Percentiles rank a stretch among this genome's conserved stretches.
Evolutionary conservation across 2,329 filamentous ascomycete species (phyloP).

Genomic region (Decorospora gaudefroyi): DNA sequence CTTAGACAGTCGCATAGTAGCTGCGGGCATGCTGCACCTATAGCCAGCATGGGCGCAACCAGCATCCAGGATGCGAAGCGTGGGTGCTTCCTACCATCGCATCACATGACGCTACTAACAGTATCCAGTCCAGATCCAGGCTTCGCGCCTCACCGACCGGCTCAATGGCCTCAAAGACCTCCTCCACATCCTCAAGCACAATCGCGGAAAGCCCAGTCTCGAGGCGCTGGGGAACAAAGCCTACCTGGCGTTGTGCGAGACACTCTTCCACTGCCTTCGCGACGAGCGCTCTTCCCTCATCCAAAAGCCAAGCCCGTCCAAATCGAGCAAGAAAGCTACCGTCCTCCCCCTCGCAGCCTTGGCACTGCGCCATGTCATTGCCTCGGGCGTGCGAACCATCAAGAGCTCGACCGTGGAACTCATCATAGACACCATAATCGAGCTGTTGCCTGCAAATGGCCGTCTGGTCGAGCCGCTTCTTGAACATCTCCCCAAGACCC

Average conservation of each 20-base stretch:
- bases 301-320: slow-evolving; percentile 56
- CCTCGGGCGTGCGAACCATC: slow-evolving; percentile 69
- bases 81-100: too few relatives aligned
- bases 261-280: slow-evolving; percentile 71
- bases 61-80: slow-evolving; percentile 46
- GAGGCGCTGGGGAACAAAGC: slow-evolving; percentile 69
- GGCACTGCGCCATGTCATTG: slow-evolving; percentile 72
- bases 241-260: slow-evolving; percentile 82
- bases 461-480: slow-evolving; percentile 71
- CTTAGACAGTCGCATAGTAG: slow-evolving; percentile 5
- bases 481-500: slow-evolving; percentile 76
- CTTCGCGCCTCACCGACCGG: slow-evolving; percentile 50
- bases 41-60: slow-evolving; percentile 36
- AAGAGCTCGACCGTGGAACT: slow-evolving; percentile 77
- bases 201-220: slow-evolving; percentile 51
- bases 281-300: slow-evolving; percentile 68
- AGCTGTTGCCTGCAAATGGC: slow-evolving; percentile 67
- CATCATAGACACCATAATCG: slow-evolving; percentile 78
- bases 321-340: slow-evolving; percentile 38
- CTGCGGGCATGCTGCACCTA: neutral
- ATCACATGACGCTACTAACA: slow-evolving; percentile 17
- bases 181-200: slow-evolving; percentile 60
- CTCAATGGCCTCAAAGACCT: slow-evolving; percentile 59
- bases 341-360: slow-evolving; percentile 71
- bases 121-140: slow-evolving; percentile 37